Base-by-base conservation (phyloP, 2,329 filamentous ascomycete species). In the Dendryphion nanum region DNA sequence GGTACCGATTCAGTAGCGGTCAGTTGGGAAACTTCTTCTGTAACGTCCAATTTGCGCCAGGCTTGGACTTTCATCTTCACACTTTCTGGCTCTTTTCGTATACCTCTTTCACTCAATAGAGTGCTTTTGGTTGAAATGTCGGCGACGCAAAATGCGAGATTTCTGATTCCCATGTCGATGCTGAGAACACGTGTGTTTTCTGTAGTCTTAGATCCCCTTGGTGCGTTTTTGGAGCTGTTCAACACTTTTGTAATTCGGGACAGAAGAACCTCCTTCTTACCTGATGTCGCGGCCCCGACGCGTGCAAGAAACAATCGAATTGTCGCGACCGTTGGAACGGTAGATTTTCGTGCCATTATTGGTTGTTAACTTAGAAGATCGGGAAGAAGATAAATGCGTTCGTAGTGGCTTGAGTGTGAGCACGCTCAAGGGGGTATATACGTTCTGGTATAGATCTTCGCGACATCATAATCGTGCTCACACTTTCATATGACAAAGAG, bases 161-260 rank as follows among this genome's bases (percentile, higher is more conserved):
- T 94, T 30, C 80, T 81, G 48, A 94, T 85, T 4, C 88, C 88
- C 79, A 93, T 85, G 61, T 94, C 88, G 45, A 94, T 84, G 58
- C 86, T 90, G 21, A 93, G 63, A 17, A 93, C 73, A 30, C 82
- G 42, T 2, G 52, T 21, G 13, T 19, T 3, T 18, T 29, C 18
- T n/a, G 10, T n/a, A 26, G 18, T 44, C 41, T 7, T 30, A 37
- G 10, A 20, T 26, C 18, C 18, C 7, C 29, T 7, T 30, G 8
- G 8, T 30, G 10, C 16, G 29, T 10, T 30, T 30, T 30, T 37
- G 5, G 45, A 29, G 10, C 21, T 34, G 3, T 24, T 16, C 1
- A 71, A 51, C 35, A 70, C 67, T 37, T 66, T 55, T 19, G 67
- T 51, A 14, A 87, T 67, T 1, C 77, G 73, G n/a, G 66, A 51